These are phyloP conservation scores for Coffea humblotiana DNA, from an alignment of 305 asterid genomes.

Conservation along the genomic window DNA sequence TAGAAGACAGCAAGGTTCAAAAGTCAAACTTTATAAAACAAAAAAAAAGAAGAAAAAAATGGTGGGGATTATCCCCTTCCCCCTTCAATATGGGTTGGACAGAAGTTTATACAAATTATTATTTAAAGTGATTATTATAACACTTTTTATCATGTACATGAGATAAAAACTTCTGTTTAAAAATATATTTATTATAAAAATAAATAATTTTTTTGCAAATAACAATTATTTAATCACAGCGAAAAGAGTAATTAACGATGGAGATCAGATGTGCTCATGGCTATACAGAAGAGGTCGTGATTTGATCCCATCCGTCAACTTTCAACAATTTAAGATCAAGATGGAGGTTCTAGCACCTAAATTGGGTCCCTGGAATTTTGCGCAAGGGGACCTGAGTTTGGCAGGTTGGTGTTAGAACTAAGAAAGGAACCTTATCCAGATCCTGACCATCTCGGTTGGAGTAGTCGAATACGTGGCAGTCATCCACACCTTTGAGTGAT, in stretches of 20 bases:
- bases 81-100: no score
- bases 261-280: background rate
- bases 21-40: no score
- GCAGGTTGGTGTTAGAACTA: background rate
- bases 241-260: background rate
- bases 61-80: no score
- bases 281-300: background rate
- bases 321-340: background rate
- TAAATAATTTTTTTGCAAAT: no score
- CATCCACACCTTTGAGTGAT: background rate
- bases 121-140: no score
- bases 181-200: no score
- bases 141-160: no score
- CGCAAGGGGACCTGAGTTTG: conserved; percentile 19
- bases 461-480: conserved; percentile 40
- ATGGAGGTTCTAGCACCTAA: conserved; percentile 24
- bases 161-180: no score
- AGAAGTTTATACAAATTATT: no score
- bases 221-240: no score
- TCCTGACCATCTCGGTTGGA: conserved; percentile 1
- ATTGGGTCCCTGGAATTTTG: conserved; percentile 7
- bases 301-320: background rate
- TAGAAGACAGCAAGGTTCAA: no score
- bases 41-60: background rate
- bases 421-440: conserved; percentile 39